Evolutionary conservation across 2,329 filamentous ascomycete species (phyloP).

Genomic region (Cladosporium sp.): DNA sequence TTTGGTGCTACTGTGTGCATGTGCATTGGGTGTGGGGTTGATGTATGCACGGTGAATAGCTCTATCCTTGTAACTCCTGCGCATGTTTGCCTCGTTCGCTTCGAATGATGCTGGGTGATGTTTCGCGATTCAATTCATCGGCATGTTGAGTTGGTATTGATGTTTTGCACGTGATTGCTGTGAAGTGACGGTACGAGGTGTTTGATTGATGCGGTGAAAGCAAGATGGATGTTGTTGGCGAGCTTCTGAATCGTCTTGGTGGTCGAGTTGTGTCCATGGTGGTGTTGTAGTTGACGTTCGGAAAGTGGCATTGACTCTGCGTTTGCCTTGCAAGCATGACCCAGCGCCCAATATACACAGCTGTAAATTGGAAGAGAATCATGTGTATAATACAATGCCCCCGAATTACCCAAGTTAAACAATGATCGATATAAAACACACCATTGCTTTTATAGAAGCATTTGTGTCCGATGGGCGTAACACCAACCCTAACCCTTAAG

Average conservation of each 20-base stretch:
- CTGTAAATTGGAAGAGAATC: not conserved
- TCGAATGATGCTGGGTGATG: not conserved
- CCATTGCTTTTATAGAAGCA: not conserved
- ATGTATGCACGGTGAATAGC: not conserved
- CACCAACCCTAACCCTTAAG: not conserved
- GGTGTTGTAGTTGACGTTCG: not conserved
- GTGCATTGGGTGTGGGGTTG: not conserved
- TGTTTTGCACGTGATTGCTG: not conserved
- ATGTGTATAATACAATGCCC: not conserved
- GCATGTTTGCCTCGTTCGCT: not conserved
- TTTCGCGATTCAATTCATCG: not conserved
- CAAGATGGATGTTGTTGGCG: not conserved
- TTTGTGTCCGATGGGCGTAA: not conserved
- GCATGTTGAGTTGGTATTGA: not conserved
- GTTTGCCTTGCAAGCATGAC: not conserved
- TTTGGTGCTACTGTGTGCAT: slow-evolving; percentile 2
- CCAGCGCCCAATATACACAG: not conserved
- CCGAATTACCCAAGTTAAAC: no score
- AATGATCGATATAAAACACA: not conserved
- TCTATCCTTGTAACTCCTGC: not conserved
- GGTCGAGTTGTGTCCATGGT: not conserved
- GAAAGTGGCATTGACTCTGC: not conserved
- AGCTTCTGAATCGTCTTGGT: not conserved
- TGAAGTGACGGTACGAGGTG: not conserved
- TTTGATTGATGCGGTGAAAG: not conserved